Evolutionary conservation across 768 basidiomycete genomes (phyloP), one percentile per base, ranked within the genome.

Genomic region (Amanita subjunquillea): DNA sequence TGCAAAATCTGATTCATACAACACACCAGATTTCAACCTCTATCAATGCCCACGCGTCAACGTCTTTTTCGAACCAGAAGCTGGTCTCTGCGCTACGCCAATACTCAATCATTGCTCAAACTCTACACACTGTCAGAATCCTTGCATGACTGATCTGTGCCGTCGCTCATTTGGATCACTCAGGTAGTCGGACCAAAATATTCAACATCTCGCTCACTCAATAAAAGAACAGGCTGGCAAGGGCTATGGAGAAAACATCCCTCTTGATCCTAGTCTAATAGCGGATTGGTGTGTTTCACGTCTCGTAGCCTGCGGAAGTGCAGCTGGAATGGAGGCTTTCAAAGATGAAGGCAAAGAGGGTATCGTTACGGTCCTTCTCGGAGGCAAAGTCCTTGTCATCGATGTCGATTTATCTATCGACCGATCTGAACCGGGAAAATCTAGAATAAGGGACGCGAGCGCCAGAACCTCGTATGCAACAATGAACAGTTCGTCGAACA

Each of bases 401-500:
- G 88, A 91, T 62, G 73, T 89, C 54, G 83, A 87, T 58, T 76
- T 91, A 56, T 60, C 69, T 12, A 63, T 82, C 53, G 68, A 76
- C 54, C 68, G 64, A 22, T 61, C 62, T 9, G 62, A 74, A 42
- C 62, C 69, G 0, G 56, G 60, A 13, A 61, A 61, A 17, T 73
- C 77, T 3, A 63, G 55, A 10, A 59, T 82, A 23, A 65, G 64
- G 20, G 74, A 82, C 22, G 73, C 76, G 0, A 75, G 70, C 38
- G 78, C 87, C 58, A 90, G 87, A 63, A 86, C 83, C 2, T 82
- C 85, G 6, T 88, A 85, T 63, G 88, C 85, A 1, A 72, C 79
- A 29, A 68, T 75, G 7, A 72, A 72, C 53, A 67, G 64, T 27
- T 62, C 72, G 6, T 65, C 69, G 12, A 66, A 63, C 13, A 59